phyloP scores from a whole-genome alignment of 225 moss, liverwort and hornwort species.

The Physcomitrellopsis africana region DNA sequence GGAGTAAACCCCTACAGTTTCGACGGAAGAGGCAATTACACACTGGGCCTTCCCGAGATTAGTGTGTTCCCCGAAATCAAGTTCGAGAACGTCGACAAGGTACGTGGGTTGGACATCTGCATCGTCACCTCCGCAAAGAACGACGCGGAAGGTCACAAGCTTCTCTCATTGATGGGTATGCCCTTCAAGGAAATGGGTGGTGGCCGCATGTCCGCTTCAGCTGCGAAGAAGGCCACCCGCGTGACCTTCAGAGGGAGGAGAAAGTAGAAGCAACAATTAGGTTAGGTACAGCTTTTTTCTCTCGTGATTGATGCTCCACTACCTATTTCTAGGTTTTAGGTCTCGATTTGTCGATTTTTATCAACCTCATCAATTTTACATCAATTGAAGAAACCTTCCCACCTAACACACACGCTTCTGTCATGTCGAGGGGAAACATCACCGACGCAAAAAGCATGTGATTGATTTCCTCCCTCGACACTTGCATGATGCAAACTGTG shows the following conservation, averaged over 20 bases:
- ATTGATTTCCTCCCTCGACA: background rate
- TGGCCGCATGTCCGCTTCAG: constrained; percentile 64
- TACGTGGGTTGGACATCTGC: constrained; percentile 76
- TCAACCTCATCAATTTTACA: constrained; percentile 33
- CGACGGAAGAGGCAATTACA: constrained; percentile 81
- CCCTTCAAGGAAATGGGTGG: constrained; percentile 82
- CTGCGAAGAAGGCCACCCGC: constrained; percentile 62
- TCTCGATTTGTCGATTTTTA: constrained; percentile 38
- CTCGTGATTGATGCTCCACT: constrained; percentile 4
- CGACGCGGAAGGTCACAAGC: constrained; percentile 79
- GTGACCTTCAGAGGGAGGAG: constrained; percentile 46
- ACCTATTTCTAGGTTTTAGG: constrained; percentile 3
- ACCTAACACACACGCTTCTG: background rate
- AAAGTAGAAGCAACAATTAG: constrained; percentile 29
- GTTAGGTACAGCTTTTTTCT: constrained; percentile 1
- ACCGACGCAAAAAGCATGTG: background rate
- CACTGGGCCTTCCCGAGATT: constrained; percentile 81
- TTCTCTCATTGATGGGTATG: constrained; percentile 81
- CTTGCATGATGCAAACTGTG: background rate
- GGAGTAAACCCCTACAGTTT: constrained; percentile 86
- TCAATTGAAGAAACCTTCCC: constrained; percentile 6
- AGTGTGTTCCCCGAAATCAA: constrained; percentile 93
- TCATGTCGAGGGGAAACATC: background rate
- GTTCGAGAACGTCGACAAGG: constrained; percentile 75
- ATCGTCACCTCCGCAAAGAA: constrained; percentile 71